Evolutionary conservation across 352 stramenopile species (phyloP), one percentile per base, ranked within the genome.

Genomic region (Thraustochytrium sp.): DNA sequence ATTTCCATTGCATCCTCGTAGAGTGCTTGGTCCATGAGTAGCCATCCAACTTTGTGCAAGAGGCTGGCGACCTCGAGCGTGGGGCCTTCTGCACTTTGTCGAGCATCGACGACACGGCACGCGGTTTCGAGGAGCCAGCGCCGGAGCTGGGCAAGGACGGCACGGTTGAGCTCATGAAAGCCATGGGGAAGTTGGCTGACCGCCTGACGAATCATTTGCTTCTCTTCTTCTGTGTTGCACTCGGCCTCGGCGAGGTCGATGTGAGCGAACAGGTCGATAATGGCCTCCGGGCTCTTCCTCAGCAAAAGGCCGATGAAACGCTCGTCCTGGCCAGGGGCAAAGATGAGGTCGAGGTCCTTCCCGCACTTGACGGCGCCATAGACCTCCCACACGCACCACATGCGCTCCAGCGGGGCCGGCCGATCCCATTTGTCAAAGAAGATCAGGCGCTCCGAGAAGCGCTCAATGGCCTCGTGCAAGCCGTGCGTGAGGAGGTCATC

Each of bases 331-430:
- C 34, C 62, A 4, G 34, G 31, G 3, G 23, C 3, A 23, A 55
- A 53, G 26, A 75, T 34, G 3, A 75, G 23, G 18, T 75, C 38
- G 31, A 75, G 29, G 8, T 3, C 18, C 2, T 5, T 2, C 18
- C 46, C 62, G 11, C 34, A 18, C 23, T 8, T 51, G 11, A 26
- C 62, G 31, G 46, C 46, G 29, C 72, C 48, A 65, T 48, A 80
- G 21, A 80, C n/a, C 72, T 80, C 72, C 72, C 72, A 80, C 26
- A 80, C 48, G 42, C 72, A 80, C 72, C 72, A 80, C 34, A 42
- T 16, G 31, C 54, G 49, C 54, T 76, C 9, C 48, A 80, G 23
- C 4, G 72, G 29, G 18, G 4, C 5, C 31, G 72, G 72, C 3
- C 29, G 3, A 2, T 34, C 38, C 72, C 72, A 80, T 16, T 3